These are phyloP conservation scores for Neonothopanus nambi DNA, from an alignment of 1,284 basidiomycete species.

Conservation along the genomic window DNA sequence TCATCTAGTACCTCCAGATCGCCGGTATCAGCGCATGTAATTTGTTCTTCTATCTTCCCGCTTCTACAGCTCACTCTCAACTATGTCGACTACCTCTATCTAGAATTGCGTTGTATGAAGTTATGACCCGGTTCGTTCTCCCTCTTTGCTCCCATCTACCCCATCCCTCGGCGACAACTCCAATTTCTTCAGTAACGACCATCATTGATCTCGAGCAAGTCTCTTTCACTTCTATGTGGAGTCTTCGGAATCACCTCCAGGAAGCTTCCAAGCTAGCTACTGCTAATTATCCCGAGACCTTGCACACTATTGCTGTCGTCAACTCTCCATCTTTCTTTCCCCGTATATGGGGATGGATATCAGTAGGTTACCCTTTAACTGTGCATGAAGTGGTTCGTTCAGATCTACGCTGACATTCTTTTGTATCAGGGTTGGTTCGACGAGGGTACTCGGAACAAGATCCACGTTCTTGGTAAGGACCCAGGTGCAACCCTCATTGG, in stretches of 20 bases:
- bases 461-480: conserved; percentile 38
- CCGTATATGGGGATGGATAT: conserved; percentile 79
- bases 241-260: conserved; percentile 66
- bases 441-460: conserved; percentile 70
- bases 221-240: conserved; percentile 66
- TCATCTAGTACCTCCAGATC: conserved; percentile 47
- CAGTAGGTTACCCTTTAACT: conserved; percentile 23
- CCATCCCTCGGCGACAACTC: conserved; percentile 48
- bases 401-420: neutral
- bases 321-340: conserved; percentile 79
- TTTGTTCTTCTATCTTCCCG: conserved; percentile 27
- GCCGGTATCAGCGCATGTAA: conserved; percentile 72
- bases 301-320: conserved; percentile 64
- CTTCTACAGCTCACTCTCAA: conserved; percentile 7
- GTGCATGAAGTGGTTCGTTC: neutral
- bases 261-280: conserved; percentile 73
- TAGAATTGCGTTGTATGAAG: conserved; percentile 62
- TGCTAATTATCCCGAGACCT: conserved; percentile 78
- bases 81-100: no score
- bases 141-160: conserved; percentile 68
- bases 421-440: conserved; percentile 71
- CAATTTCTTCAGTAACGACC: conserved; percentile 64
- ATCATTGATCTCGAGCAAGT: conserved; percentile 72
- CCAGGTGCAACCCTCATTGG: conserved; percentile 38
- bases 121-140: conserved; percentile 63